Evolutionary conservation across 805 yeast genomes (phyloP), one percentile per base, ranked within the genome.

Genomic region (Wickerhamomyces subpelliculosus): DNA sequence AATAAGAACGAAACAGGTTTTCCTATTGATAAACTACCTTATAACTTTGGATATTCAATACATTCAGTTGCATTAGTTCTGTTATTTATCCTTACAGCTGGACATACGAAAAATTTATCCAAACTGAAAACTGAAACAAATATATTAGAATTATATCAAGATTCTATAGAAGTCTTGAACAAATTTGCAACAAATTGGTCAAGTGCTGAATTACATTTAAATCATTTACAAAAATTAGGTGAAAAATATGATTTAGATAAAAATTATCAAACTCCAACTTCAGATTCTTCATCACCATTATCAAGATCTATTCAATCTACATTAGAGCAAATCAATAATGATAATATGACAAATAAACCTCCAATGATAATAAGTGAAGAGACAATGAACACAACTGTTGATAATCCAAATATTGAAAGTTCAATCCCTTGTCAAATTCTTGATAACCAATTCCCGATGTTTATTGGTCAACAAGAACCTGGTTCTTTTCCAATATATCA

Each of bases 1-100:
- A 11, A 29, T 11, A 23, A 22, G 7, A 14, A 32, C 12, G 38
- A 32, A 11, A 28, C 31, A 3, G 14, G 22, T 4, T 10, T 25
- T 3, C 39, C 34, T 12, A 18, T 41, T 4, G 35, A 39, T 24
- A 28, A 41, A n/a, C 14, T 44, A 4, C 49, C 55, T 3, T 49
- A 42, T 31, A 43, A 42, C n/a, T 38, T 42, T 8, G 36, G 43
- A 5, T 37, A 43, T 14, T 34, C 44, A 3, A 20, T 42, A 13
- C 39, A 41, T 22, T 20, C 34, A 7, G 37, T 44, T 6, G 36
- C 43, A 4, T 45, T 50, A 14, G 37, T 43, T 5, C 25, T 40
- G 19, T 30, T 47, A 2, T 34, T 34, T 27, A 21, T 43, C 5
- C 21, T 37, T 20, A 16, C 22, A 5, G 14, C 17, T 13, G 20